Base-by-base conservation (phyloP, 2,329 filamentous ascomycete species). In the Beauveria rudraprayagi region DNA sequence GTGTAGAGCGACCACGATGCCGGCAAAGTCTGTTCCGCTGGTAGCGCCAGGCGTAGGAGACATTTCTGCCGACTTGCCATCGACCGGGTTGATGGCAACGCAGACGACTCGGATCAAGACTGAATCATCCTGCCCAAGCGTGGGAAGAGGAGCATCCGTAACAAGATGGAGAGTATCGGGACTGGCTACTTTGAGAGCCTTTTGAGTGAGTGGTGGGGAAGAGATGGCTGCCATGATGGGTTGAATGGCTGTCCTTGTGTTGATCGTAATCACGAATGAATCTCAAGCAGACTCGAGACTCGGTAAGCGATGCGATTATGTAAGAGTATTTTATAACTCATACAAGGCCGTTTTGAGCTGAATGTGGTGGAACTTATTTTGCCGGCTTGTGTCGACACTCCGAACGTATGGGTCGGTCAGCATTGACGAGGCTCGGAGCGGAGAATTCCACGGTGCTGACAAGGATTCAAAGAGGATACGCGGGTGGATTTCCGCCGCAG, bases 31-130 rank as follows among this genome's bases (percentile, higher is more conserved):
- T 17, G 17, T 22, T 9, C 41, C 54, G 28, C 37, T 43, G 14
- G 54, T 47, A 17, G 54, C 54, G 24, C 54, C 54, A 5, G 54
- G 41, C 3, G 54, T 56, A 1, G 54, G 41, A 0, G 41, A 56
- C 37, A 43, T 34, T 19, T 43, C 40, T 14, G 59, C 51, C 52
- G 54, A 47, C 59, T 61, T 61, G 59, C 54, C 54, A 17, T 61
- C 59, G 5, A 44, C 54, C 10, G 59, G 59, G 22, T 61, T 61
- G 40, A 61, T 44, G 19, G 41, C 59, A n/a, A 61, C 59, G 16
- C n/a, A 30, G 22, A 34, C 34, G 5, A 50, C 28, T 28, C 51
- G 43, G 16, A 61, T 48, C 24, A 57, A 17, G 24, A 44, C 52
- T 5, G 30, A 22, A 17, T 53, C 34, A 24, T 53, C n/a, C 0